A percentile compares a stretch with the other conserved stretches of the same genome.
Evolutionary conservation across 441 rosid species (phyloP).

Genomic region (Populus hybrid): DNA sequence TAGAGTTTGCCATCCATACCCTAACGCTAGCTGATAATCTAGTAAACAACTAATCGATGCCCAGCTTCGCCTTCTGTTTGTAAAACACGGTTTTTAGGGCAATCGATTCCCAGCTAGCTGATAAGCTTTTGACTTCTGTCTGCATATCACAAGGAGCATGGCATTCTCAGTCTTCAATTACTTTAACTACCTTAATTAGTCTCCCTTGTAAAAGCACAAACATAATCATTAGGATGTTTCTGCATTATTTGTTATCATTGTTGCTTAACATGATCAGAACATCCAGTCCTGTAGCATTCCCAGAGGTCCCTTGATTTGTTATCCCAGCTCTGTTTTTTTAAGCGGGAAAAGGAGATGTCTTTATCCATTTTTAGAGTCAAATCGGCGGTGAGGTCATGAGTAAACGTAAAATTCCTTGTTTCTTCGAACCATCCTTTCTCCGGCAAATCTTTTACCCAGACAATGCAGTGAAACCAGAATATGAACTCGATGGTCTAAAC

Average conservation of each 20-base stretch:
- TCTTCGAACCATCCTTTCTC: background rate
- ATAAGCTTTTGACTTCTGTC: too few relatives aligned
- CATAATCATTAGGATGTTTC: slow-evolving; percentile 38
- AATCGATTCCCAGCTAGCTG: too few relatives aligned
- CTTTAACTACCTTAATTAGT: slow-evolving; percentile 20
- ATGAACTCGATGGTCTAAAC: background rate
- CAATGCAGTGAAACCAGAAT: background rate
- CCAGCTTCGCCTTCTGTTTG: too few relatives aligned
- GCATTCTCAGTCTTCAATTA: background rate
- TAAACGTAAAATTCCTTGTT: background rate
- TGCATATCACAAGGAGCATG: background rate
- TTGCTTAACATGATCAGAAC: slow-evolving; percentile 8
- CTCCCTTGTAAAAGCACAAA: slow-evolving; percentile 25
- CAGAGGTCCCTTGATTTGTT: background rate
- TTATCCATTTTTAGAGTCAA: background rate
- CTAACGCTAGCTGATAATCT: too few relatives aligned
- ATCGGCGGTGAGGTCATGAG: background rate
- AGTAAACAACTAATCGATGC: too few relatives aligned
- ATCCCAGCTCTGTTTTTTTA: background rate
- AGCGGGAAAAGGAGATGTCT: background rate
- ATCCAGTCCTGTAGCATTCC: background rate
- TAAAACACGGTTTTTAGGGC: too few relatives aligned
- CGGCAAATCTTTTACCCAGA: background rate
- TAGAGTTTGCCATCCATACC: too few relatives aligned
- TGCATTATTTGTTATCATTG: slow-evolving; percentile 21